A percentile compares a stretch with the other conserved stretches of the same genome.
Evolutionary conservation across 2,329 filamentous ascomycete genomes (phyloP).

Genomic region (Sporothrix variecibatus): DNA sequence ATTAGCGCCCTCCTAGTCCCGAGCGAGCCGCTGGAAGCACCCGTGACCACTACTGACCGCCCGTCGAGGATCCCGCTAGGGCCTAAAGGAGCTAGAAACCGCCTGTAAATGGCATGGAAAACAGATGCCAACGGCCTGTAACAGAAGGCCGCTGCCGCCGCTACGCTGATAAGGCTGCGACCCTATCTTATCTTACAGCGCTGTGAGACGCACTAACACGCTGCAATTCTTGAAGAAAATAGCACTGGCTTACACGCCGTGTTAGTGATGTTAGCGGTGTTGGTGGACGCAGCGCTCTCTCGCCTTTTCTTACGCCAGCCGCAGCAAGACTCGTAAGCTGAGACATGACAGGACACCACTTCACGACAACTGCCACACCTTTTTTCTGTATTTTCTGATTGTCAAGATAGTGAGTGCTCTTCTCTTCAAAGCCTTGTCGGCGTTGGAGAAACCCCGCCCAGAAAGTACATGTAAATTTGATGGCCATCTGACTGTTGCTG

Average conservation of each 20-base stretch:
- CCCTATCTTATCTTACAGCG: slow-evolving; percentile 2
- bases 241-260: background rate
- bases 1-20: background rate
- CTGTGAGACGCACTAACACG: background rate
- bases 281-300: background rate
- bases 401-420: background rate
- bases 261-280: background rate
- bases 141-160: background rate
- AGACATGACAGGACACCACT: background rate
- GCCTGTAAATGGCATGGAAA: slow-evolving; percentile 15
- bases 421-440: slow-evolving; percentile 3
- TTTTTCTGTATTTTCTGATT: background rate
- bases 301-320: slow-evolving; percentile 9
- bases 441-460: background rate
- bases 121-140: background rate
- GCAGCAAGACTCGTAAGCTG: slow-evolving; percentile 19
- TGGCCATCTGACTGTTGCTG: slow-evolving; percentile 12
- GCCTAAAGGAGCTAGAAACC: background rate
- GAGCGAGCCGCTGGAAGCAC: slow-evolving; percentile 21
- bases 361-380: slow-evolving; percentile 4
- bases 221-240: background rate
- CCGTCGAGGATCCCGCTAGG: background rate
- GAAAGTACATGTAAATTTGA: background rate
- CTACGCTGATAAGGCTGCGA: background rate
- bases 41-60: slow-evolving; percentile 10